Evolutionary conservation across 1,139 yeast genomes (phyloP).

Genomic region (Candida glucosophila): DNA sequence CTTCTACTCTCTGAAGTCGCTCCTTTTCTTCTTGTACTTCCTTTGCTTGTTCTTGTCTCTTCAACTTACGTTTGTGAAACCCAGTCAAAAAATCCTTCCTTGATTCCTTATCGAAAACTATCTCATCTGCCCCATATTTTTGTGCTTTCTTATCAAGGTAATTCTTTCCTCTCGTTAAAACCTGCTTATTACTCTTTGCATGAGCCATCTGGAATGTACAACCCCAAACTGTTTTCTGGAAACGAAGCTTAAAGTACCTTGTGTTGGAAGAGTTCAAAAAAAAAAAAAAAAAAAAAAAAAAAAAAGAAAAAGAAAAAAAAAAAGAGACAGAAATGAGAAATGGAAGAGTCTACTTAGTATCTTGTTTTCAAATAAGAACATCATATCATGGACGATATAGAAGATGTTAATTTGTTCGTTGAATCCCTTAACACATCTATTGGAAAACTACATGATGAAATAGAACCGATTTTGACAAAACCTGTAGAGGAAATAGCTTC

Average conservation of each 20-base stretch:
- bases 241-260: too few species aligned
- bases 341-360: neutral
- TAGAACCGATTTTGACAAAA: conserved; percentile 27
- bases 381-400: conserved; percentile 35
- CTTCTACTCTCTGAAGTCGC: conserved; percentile 64
- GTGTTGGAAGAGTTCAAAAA: too few species aligned
- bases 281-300: too few species aligned
- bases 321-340: too few species aligned
- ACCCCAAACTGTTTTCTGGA: too few species aligned
- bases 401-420: conserved; percentile 19
- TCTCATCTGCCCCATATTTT: conserved; percentile 68
- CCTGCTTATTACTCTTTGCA: conserved; percentile 56
- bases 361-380: conserved; percentile 1
- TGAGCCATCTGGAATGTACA: conserved; percentile 12
- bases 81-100: conserved; percentile 84
- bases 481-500: conserved; percentile 27
- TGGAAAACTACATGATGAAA: conserved; percentile 17
- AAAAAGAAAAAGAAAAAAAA: too few species aligned
- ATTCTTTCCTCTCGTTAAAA: conserved; percentile 79
- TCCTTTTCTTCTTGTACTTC: conserved; percentile 70
- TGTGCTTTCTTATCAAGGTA: conserved; percentile 62
- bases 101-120: conserved; percentile 66
- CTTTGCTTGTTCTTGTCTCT: conserved; percentile 80
- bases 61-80: conserved; percentile 86
- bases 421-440: conserved; percentile 21